Percentiles rank a stretch among this genome's conserved stretches.
These are phyloP conservation scores for Fusarium virguliforme DNA, from an alignment of 2,329 filamentous ascomycete species.

Conservation along the genomic window DNA sequence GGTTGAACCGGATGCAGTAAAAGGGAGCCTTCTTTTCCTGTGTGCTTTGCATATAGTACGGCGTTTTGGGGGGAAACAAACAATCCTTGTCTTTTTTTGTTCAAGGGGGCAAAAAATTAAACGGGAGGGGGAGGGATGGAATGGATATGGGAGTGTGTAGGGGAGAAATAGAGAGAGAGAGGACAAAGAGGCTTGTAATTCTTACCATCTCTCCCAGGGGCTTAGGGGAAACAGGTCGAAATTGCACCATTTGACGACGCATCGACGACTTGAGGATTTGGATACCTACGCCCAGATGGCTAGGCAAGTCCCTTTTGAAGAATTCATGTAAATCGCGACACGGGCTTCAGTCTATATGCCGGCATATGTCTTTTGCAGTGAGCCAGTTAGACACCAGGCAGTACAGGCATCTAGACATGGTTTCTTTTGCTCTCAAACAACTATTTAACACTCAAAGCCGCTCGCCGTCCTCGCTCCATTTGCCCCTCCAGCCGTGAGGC, in stretches of 20 bases:
- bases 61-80: slow-evolving; percentile 56
- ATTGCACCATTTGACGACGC: slow-evolving; percentile 50
- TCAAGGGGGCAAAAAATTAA: slow-evolving; percentile 52
- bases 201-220: slow-evolving; percentile 53
- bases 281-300: slow-evolving; percentile 25
- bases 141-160: slow-evolving; percentile 33
- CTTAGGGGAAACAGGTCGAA: slow-evolving; percentile 47
- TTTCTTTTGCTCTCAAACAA: slow-evolving; percentile 46
- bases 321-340: slow-evolving; percentile 44
- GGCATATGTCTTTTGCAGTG: slow-evolving; percentile 27
- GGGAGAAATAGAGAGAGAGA: slow-evolving; percentile 36
- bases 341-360: slow-evolving; percentile 20
- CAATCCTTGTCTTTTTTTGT: slow-evolving; percentile 50
- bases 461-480: slow-evolving; percentile 32
- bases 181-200: slow-evolving; percentile 52
- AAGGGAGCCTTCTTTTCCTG: slow-evolving; percentile 54
- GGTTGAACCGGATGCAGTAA: slow-evolving; percentile 64
- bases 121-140: slow-evolving; percentile 36
- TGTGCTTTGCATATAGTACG: slow-evolving; percentile 61
- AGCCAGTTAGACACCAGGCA: slow-evolving; percentile 31
- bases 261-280: slow-evolving; percentile 42
- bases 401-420: slow-evolving; percentile 40
- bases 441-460: slow-evolving; percentile 31
- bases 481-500: slow-evolving; percentile 25
- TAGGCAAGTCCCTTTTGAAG: slow-evolving; percentile 38